These are phyloP conservation scores for Priceomyces melissophilus DNA, from an alignment of 805 yeast species.

Conservation along the genomic window DNA sequence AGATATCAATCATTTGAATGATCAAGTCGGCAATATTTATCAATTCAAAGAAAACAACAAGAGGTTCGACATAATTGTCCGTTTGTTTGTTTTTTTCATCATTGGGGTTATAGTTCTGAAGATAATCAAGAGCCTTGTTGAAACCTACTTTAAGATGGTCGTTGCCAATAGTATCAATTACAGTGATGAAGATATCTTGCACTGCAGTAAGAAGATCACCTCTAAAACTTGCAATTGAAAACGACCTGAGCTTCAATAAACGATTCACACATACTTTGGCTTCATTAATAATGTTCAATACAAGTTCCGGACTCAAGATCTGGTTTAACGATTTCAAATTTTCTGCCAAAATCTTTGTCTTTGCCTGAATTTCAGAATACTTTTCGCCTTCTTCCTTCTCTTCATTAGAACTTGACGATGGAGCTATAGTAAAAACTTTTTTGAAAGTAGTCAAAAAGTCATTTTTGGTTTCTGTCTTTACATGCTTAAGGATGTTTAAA, in stretches of 20 bases:
- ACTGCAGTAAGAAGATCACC: slow-evolving; percentile 37
- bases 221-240: slow-evolving; percentile 31
- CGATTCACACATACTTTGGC: slow-evolving; percentile 65
- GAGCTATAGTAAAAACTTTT: slow-evolving; percentile 50
- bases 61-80: slow-evolving; percentile 65
- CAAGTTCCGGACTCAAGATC: slow-evolving; percentile 76
- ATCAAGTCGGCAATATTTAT: slow-evolving; percentile 91
- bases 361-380: slow-evolving; percentile 71
- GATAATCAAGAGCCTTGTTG: slow-evolving; percentile 67
- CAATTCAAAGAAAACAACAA: slow-evolving; percentile 81
- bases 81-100: slow-evolving; percentile 14
- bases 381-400: slow-evolving; percentile 27
- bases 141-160: slow-evolving; percentile 86
- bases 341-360: slow-evolving; percentile 69
- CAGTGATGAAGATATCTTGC: slow-evolving; percentile 64
- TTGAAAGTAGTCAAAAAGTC: slow-evolving; percentile 64
- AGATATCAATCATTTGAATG: slow-evolving; percentile 87
- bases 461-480: slow-evolving; percentile 46
- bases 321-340: slow-evolving; percentile 74
- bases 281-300: slow-evolving; percentile 63
- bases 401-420: slow-evolving; percentile 16
- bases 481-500: slow-evolving; percentile 46
- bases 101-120: slow-evolving; percentile 68
- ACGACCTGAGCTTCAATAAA: slow-evolving; percentile 38
- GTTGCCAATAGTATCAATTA: slow-evolving; percentile 59